Percentiles rank a stretch among this genome's conserved stretches.
Evolutionary conservation across 768 basidiomycete species (phyloP).

Genomic region (Pisolithus sp.): DNA sequence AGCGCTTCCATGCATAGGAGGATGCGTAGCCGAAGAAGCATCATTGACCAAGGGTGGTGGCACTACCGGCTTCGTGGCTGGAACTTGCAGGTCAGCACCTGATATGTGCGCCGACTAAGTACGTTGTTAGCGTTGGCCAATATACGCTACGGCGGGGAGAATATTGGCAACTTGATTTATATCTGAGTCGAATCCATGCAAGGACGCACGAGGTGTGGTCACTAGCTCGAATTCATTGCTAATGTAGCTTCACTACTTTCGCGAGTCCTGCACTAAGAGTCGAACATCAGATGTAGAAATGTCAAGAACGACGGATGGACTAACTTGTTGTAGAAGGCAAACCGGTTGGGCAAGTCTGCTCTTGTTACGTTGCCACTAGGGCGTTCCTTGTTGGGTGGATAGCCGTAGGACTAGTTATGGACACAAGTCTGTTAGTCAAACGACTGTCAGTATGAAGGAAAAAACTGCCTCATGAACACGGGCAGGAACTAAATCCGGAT

Average conservation of each 20-base stretch:
- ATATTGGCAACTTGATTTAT: constrained; percentile 25
- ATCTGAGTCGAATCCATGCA: constrained; percentile 30
- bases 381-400: constrained; percentile 58
- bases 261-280: constrained; percentile 49
- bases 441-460: too few species aligned
- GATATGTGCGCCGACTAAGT: constrained; percentile 2
- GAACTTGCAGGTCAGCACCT: constrained; percentile 3
- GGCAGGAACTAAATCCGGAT: constrained; percentile 52
- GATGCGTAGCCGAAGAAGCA: constrained; percentile 1
- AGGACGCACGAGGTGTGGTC: constrained; percentile 53
- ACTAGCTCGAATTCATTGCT: too few species aligned
- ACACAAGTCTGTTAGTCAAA: neutral
- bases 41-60: neutral
- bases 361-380: constrained; percentile 42
- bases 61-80: neutral
- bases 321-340: constrained; percentile 59
- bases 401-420: constrained; percentile 50
- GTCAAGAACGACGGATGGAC: constrained; percentile 8
- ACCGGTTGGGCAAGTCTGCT: constrained; percentile 53
- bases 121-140: too few species aligned
- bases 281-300: neutral
- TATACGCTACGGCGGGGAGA: constrained; percentile 14
- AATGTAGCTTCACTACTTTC: too few species aligned
- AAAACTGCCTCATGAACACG: constrained; percentile 46
- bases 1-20: constrained; percentile 4